These are phyloP conservation scores for Phaseolus coccineus DNA, from an alignment of 331 rosid species.

Conservation along the genomic window DNA sequence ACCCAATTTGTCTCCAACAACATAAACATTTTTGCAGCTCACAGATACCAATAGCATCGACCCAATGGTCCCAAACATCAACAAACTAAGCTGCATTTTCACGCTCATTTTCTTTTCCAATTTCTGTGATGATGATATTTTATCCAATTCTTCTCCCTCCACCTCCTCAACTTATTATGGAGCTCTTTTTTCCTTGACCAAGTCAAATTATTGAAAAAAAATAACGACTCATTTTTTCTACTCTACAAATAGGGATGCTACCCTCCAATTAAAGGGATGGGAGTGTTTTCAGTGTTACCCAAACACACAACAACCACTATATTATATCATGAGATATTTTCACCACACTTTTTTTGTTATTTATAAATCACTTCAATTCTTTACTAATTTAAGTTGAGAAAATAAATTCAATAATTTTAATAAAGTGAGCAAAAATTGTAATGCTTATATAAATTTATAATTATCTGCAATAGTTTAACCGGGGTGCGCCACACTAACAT, in stretches of 20 bases:
- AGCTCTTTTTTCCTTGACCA: not conserved
- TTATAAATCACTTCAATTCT: not conserved
- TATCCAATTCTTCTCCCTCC: no score
- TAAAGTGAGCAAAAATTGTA: no score
- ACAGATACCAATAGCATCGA: conserved; percentile 45
- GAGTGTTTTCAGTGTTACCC: conserved; percentile 38
- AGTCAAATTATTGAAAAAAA: conserved; percentile 19
- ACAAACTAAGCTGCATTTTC: conserved; percentile 45
- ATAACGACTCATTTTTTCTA: conserved; percentile 17
- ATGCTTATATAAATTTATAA: no score
- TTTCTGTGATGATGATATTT: not conserved
- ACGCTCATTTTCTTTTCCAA: conserved; percentile 8
- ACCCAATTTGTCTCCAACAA: conserved; percentile 69
- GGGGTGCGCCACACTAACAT: no score
- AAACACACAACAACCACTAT: not conserved
- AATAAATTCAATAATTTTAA: no score
- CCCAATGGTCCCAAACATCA: conserved; percentile 36
- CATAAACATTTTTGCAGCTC: conserved; percentile 53
- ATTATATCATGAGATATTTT: no score
- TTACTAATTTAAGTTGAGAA: no score
- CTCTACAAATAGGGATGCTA: not conserved
- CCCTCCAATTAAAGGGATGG: conserved; percentile 5
- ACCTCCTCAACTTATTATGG: no score
- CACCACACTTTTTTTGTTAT: not conserved
- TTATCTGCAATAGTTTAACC: no score